Conservation (phyloP, 2,329 filamentous ascomycete genomes). For the Trichoderma sp. region DNA sequence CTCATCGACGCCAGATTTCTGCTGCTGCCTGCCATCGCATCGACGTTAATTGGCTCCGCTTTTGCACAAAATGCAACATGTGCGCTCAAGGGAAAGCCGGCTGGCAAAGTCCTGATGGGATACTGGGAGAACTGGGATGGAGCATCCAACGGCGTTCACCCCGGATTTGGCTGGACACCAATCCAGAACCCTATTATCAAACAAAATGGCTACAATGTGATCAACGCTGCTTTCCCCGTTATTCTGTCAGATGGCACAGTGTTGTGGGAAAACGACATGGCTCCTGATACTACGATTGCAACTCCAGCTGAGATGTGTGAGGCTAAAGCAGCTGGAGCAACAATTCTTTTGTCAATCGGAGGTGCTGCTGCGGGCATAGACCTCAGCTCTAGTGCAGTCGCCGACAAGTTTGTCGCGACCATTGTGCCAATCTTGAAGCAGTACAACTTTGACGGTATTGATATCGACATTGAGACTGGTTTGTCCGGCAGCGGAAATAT, state of each 20-base stretch:
- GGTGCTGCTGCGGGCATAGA: slow-evolving; percentile 39
- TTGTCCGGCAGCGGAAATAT: slow-evolving; percentile 37
- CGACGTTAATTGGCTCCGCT: slow-evolving; percentile 21
- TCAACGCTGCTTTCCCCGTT: slow-evolving; percentile 40
- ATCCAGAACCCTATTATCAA: slow-evolving; percentile 36
- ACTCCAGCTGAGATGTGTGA: slow-evolving; percentile 38
- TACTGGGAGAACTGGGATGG: slow-evolving; percentile 45
- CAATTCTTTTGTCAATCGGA: slow-evolving; percentile 40
- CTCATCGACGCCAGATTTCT: slow-evolving; percentile 28
- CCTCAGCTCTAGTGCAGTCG: slow-evolving; percentile 36
- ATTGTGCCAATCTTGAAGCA: slow-evolving; percentile 40
- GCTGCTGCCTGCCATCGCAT: slow-evolving; percentile 26
- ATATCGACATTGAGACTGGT: slow-evolving; percentile 41
- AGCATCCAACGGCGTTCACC: slow-evolving; percentile 38
- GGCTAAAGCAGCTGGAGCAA: slow-evolving; percentile 39
- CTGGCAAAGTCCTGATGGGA: slow-evolving; percentile 39
- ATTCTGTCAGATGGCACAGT: slow-evolving; percentile 40
- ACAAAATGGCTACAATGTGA: slow-evolving; percentile 40
- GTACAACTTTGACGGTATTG: slow-evolving; percentile 43
- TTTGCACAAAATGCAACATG: slow-evolving; percentile 32
- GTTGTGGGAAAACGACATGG: slow-evolving; percentile 39
- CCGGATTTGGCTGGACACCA: slow-evolving; percentile 38
- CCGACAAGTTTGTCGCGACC: slow-evolving; percentile 40
- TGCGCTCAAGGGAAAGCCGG: slow-evolving; percentile 37
- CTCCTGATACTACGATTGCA: slow-evolving; percentile 35